These are phyloP conservation scores for Pleurotus giganteus DNA, from an alignment of 768 basidiomycete genomes.

Conservation along the genomic window DNA sequence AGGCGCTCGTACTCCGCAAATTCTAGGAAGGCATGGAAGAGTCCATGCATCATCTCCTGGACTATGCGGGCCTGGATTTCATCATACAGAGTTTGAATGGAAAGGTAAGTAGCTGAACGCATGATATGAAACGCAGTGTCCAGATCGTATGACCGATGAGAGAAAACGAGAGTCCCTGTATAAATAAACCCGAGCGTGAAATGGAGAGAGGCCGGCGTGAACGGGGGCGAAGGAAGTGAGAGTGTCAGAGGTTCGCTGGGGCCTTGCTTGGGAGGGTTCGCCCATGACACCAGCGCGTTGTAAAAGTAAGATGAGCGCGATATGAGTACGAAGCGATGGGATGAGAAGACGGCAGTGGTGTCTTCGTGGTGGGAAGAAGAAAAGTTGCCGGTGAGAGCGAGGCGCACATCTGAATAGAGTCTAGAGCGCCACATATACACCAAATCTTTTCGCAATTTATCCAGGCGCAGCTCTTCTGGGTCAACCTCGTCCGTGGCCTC, in stretches of 20 bases:
- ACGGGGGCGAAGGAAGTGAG: slow-evolving; percentile 85
- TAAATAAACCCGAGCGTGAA: slow-evolving; percentile 95
- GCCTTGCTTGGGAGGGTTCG: slow-evolving; percentile 22
- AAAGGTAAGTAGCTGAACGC: slow-evolving; percentile 78
- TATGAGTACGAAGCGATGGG: slow-evolving; percentile 90
- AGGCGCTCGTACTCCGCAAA: slow-evolving; percentile 78
- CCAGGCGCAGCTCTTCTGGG: slow-evolving; percentile 55
- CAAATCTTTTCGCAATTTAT: slow-evolving; percentile 89
- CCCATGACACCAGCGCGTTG: slow-evolving; percentile 71
- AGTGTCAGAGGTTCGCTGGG: slow-evolving; percentile 53
- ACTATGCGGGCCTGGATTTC: slow-evolving; percentile 84
- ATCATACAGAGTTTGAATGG: slow-evolving; percentile 65
- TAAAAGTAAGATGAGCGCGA: slow-evolving; percentile 90
- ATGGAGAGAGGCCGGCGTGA: slow-evolving; percentile 91
- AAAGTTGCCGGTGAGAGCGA: slow-evolving; percentile 72
- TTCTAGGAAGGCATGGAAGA: slow-evolving; percentile 80
- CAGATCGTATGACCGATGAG: slow-evolving; percentile 90
- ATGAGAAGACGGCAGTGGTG: slow-evolving; percentile 82
- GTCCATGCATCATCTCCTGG: slow-evolving; percentile 87
- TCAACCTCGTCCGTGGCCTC: slow-evolving; percentile 47
- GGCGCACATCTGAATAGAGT: slow-evolving; percentile 88
- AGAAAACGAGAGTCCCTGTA: slow-evolving; percentile 91
- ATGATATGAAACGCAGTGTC: slow-evolving; percentile 89
- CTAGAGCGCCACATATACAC: slow-evolving; percentile 97
- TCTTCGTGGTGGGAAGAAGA: slow-evolving; percentile 61